Percentiles rank a stretch among this genome's conserved stretches.
Conservation (phyloP, 495 filamentous ascomycete genomes). For the Trichocladium uniseriatum region DNA sequence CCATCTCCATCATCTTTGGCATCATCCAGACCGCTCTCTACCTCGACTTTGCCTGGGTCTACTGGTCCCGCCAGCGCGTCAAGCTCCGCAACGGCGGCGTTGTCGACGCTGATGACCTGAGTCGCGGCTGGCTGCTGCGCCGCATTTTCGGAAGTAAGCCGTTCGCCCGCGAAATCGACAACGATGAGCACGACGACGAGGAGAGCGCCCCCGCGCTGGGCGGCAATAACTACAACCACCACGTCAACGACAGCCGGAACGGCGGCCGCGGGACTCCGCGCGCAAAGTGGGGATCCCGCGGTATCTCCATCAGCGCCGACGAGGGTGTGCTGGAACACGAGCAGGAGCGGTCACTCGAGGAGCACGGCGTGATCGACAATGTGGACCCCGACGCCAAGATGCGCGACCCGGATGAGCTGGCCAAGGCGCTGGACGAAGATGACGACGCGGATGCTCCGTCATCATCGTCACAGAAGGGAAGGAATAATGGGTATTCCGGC, state of each 20-base stretch:
- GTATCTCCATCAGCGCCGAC: slow-evolving; percentile 74
- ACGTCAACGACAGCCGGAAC: slow-evolving; percentile 16
- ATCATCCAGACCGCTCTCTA: slow-evolving; percentile 86
- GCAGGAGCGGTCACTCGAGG: slow-evolving; percentile 20
- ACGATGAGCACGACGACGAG: slow-evolving; percentile 33
- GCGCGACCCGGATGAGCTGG: slow-evolving; percentile 49
- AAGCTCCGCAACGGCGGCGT: slow-evolving; percentile 86
- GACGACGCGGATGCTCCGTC: slow-evolving; percentile 26
- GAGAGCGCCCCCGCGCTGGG: slow-evolving; percentile 41
- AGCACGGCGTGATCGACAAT: slow-evolving; percentile 28
- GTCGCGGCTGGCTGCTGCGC: slow-evolving; percentile 65
- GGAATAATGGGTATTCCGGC: not conserved
- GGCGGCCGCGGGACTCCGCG: slow-evolving; percentile 17
- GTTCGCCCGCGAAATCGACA: slow-evolving; percentile 19
- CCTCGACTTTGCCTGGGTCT: slow-evolving; percentile 94
- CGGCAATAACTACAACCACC: slow-evolving; percentile 12
- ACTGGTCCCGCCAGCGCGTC: slow-evolving; percentile 85
- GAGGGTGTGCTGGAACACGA: slow-evolving; percentile 55
- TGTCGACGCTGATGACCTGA: slow-evolving; percentile 85
- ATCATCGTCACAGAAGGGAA: not conserved
- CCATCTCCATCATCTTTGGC: slow-evolving; percentile 73
- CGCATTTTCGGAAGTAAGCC: slow-evolving; percentile 43
- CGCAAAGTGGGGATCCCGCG: slow-evolving; percentile 64
- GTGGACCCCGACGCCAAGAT: slow-evolving; percentile 47
- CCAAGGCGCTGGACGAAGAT: slow-evolving; percentile 41